These are phyloP conservation scores for Melastoma malabathricum DNA, from an alignment of 345 rosid species.

Conservation along the genomic window DNA sequence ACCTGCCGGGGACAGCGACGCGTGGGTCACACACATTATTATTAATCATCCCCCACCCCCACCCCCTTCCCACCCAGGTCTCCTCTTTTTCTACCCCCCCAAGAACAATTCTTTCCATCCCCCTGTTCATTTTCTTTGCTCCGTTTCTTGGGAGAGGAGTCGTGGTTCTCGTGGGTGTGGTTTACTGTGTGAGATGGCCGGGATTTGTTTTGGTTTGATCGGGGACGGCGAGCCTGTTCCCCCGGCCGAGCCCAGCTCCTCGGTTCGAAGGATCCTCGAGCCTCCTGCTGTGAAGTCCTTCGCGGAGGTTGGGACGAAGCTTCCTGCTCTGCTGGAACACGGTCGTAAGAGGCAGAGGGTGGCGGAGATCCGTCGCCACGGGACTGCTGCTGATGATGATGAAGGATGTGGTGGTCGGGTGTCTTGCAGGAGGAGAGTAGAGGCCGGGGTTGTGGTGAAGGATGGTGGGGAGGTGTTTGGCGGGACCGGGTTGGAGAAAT, in stretches of 20 bases:
- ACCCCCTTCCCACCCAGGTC: too few species aligned
- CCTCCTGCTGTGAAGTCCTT: slow-evolving; percentile 41
- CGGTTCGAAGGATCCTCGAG: slow-evolving; percentile 46
- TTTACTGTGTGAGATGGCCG: slow-evolving; percentile 33
- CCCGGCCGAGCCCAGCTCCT: slow-evolving; percentile 32
- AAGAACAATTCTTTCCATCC: too few species aligned
- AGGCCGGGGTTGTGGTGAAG: slow-evolving; percentile 2
- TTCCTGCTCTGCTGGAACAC: slow-evolving; percentile 19
- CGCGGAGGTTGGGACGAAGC: slow-evolving; percentile 29
- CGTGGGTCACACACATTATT: too few species aligned
- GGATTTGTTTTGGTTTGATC: slow-evolving; percentile 65
- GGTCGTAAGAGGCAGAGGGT: slow-evolving; percentile 37
- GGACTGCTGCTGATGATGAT: background rate
- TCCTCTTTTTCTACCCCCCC: too few species aligned
- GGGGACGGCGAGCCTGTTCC: slow-evolving; percentile 50
- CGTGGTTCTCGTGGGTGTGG: background rate
- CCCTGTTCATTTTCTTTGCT: background rate
- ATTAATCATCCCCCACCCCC: too few species aligned
- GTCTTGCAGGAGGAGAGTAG: slow-evolving; percentile 6
- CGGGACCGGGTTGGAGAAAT: background rate
- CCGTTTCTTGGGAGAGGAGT: background rate
- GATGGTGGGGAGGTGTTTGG: background rate
- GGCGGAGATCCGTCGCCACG: slow-evolving; percentile 6
- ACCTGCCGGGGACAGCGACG: too few species aligned
- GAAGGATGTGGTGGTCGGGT: slow-evolving; percentile 7